Conservation (phyloP, 345 rosid genomes). For the Noccaea caerulescens region DNA sequence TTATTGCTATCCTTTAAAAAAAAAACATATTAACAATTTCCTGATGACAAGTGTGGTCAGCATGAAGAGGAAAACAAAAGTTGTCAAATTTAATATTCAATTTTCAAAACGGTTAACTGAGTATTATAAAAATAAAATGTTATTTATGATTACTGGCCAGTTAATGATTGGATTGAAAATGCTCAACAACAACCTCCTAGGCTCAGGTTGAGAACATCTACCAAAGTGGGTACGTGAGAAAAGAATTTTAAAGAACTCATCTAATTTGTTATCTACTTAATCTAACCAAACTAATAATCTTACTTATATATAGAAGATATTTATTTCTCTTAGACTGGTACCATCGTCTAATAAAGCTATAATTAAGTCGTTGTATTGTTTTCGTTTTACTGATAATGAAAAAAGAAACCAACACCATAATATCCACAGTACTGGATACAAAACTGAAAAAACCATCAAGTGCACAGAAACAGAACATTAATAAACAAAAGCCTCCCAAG, state of each 20-base stretch:
- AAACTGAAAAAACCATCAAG: too few species aligned
- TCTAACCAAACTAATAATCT: neutral
- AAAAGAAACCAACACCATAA: neutral
- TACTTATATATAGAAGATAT: neutral
- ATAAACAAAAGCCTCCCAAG: too few species aligned
- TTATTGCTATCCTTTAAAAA: neutral
- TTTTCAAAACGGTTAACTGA: neutral
- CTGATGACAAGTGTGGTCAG: conserved; percentile 22
- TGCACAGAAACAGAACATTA: too few species aligned
- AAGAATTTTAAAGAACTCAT: neutral
- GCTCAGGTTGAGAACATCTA: conserved; percentile 20
- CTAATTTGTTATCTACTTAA: neutral
- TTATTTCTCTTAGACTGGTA: neutral
- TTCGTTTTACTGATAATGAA: neutral
- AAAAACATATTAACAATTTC: neutral
- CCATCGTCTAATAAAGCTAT: neutral
- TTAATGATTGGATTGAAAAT: conserved; percentile 25
- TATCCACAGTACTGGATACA: too few species aligned
- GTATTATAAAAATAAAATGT: too few species aligned
- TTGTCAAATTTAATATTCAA: conserved; percentile 1
- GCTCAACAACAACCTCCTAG: conserved; percentile 27
- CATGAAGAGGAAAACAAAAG: conserved; percentile 11
- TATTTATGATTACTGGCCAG: neutral
- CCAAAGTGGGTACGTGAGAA: conserved; percentile 20
- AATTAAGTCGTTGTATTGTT: neutral